These are phyloP conservation scores for Erodium maritimum DNA, from an alignment of 345 rosid genomes.

Conservation along the genomic window DNA sequence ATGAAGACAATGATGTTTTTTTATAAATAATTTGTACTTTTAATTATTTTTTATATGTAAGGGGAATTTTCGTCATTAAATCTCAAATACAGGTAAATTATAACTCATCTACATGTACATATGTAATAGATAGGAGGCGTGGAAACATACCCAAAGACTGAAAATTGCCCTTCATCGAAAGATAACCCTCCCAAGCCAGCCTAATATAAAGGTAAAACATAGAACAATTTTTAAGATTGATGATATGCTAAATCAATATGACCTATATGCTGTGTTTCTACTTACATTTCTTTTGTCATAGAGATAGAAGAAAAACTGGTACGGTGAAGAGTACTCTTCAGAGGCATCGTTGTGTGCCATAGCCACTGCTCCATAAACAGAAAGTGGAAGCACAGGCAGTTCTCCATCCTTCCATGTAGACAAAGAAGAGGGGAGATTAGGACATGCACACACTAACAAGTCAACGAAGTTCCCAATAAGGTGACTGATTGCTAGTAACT, in stretches of 20 bases:
- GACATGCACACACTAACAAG: too few relatives aligned
- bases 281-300: slow-evolving; percentile 83
- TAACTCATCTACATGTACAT: too few relatives aligned
- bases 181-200: slow-evolving; percentile 93
- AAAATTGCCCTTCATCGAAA: slow-evolving; percentile 89
- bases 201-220: slow-evolving; percentile 12
- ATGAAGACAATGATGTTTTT: too few relatives aligned
- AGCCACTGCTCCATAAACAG: slow-evolving; percentile 85
- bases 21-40: too few relatives aligned
- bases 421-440: too few relatives aligned
- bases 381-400: slow-evolving; percentile 75
- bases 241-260: too few relatives aligned
- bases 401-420: slow-evolving; percentile 58
- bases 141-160: slow-evolving; percentile 63
- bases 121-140: background rate
- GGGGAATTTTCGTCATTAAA: too few relatives aligned
- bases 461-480: too few relatives aligned
- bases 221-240: too few relatives aligned
- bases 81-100: too few relatives aligned
- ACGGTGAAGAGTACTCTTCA: slow-evolving; percentile 82
- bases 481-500: background rate
- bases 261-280: slow-evolving; percentile 1
- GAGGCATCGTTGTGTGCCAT: slow-evolving; percentile 82
- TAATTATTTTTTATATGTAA: too few relatives aligned
- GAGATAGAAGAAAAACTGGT: slow-evolving; percentile 81